Evolutionary conservation across 805 yeast genomes (phyloP).

Genomic region (Ogataea methylovora): DNA sequence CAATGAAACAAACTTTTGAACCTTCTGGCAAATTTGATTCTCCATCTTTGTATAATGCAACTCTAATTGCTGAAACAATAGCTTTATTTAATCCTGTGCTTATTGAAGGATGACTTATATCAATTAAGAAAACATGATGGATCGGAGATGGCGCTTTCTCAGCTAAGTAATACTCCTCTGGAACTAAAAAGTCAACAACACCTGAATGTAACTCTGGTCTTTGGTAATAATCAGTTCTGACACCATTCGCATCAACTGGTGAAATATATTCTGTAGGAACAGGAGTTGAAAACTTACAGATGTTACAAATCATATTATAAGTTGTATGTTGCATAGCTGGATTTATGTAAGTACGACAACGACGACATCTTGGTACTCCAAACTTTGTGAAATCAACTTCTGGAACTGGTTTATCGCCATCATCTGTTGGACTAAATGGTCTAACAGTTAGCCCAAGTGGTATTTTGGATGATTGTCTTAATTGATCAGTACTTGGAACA

Average conservation of each 20-base stretch:
- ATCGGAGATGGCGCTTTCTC: constrained; percentile 39
- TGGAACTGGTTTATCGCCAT: constrained; percentile 52
- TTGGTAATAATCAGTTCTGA: constrained; percentile 52
- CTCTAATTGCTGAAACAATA: constrained; percentile 62
- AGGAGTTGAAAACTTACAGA: constrained; percentile 71
- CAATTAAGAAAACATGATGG: constrained; percentile 69
- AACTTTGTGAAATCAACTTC: constrained; percentile 49
- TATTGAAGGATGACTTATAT: constrained; percentile 52
- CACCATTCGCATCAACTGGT: constrained; percentile 52
- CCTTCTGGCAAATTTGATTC: constrained; percentile 28
- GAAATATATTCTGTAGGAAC: constrained; percentile 63
- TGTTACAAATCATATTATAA: constrained; percentile 68
- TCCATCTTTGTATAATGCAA: constrained; percentile 31
- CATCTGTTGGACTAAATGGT: constrained; percentile 66
- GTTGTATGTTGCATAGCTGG: constrained; percentile 70
- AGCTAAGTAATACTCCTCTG: constrained; percentile 56
- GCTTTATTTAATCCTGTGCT: constrained; percentile 55
- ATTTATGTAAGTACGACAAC: constrained; percentile 88
- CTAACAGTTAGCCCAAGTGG: constrained; percentile 78
- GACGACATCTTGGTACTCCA: constrained; percentile 78
- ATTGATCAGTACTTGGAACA: constrained; percentile 66
- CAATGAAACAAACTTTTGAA: constrained; percentile 59
- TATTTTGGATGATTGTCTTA: constrained; percentile 60
- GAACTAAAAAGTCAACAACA: constrained; percentile 79
- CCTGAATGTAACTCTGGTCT: constrained; percentile 79